phyloP scores from a whole-genome alignment of 352 stramenopile genomes.

The Phytophthora europaea region DNA sequence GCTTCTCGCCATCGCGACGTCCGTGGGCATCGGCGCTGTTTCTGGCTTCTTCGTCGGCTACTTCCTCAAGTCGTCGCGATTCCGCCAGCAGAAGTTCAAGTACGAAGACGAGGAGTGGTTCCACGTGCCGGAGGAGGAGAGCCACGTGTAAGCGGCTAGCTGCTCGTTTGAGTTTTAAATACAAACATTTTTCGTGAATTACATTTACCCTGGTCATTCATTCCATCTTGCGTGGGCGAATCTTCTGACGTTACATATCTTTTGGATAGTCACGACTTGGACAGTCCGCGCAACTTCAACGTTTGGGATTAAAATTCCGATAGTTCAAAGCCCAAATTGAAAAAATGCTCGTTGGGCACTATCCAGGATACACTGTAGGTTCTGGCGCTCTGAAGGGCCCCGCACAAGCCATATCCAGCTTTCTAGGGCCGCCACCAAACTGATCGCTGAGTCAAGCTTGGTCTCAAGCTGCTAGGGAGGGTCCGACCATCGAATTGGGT shows the following conservation, averaged over 20 bases:
- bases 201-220: too few relatives aligned
- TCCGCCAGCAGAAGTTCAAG: constrained; percentile 65
- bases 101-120: constrained; percentile 83
- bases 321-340: background rate
- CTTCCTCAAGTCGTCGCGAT: constrained; percentile 57
- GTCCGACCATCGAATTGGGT: constrained; percentile 13
- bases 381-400: background rate
- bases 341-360: background rate
- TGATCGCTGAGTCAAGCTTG: constrained; percentile 10
- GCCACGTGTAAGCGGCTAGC: constrained; percentile 16
- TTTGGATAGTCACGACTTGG: background rate
- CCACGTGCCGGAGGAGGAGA: constrained; percentile 50
- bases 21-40: constrained; percentile 49
- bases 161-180: background rate
- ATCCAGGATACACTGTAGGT: background rate
- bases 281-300: background rate
- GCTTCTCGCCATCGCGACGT: constrained; percentile 62
- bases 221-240: too few relatives aligned
- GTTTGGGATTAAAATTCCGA: background rate
- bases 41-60: constrained; percentile 40
- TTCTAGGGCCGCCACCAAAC: background rate
- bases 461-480: constrained; percentile 8
- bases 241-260: background rate
- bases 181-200: background rate
- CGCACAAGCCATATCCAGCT: constrained; percentile 1